Conservation (phyloP, 768 basidiomycete species). For the Neoboletus subvelutipes region DNA sequence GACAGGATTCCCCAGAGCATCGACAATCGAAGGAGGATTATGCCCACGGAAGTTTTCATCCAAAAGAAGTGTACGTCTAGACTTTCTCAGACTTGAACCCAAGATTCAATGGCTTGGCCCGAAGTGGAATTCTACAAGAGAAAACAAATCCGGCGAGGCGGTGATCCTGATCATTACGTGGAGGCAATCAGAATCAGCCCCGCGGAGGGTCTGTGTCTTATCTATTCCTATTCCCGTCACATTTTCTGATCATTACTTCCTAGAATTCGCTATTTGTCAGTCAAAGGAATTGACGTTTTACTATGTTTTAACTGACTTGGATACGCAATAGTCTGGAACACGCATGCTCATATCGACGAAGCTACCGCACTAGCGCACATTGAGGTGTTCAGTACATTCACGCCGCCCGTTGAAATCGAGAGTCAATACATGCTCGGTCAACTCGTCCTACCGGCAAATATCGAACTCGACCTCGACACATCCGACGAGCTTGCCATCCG, state of each 20-base stretch:
- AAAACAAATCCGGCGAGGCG: slow-evolving; percentile 58
- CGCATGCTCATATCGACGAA: slow-evolving; percentile 57
- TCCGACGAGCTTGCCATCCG: slow-evolving; percentile 71
- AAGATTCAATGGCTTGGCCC: not conserved
- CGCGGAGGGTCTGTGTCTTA: slow-evolving; percentile 57
- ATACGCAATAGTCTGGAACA: slow-evolving; percentile 67
- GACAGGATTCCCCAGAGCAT: slow-evolving; percentile 61
- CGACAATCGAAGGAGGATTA: slow-evolving; percentile 60
- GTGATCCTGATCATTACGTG: slow-evolving; percentile 50
- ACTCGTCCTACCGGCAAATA: not conserved
- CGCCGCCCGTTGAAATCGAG: slow-evolving; percentile 42
- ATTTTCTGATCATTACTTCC: slow-evolving; percentile 6
- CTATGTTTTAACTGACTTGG: slow-evolving; percentile 3
- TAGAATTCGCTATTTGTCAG: slow-evolving; percentile 73
- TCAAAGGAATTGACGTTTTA: slow-evolving; percentile 2
- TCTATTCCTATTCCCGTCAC: not conserved
- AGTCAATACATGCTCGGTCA: slow-evolving; percentile 25
- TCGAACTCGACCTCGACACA: slow-evolving; percentile 52
- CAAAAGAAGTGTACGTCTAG: slow-evolving; percentile 64
- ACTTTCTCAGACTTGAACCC: not conserved
- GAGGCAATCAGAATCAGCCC: slow-evolving; percentile 62
- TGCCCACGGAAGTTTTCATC: slow-evolving; percentile 76
- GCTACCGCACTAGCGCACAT: slow-evolving; percentile 60
- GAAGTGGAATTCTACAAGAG: slow-evolving; percentile 73
- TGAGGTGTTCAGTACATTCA: slow-evolving; percentile 46